Percentiles rank a stretch among this genome's conserved stretches.
Conservation (phyloP, 2,329 filamentous ascomycete genomes). For the Fusarium concolor region DNA sequence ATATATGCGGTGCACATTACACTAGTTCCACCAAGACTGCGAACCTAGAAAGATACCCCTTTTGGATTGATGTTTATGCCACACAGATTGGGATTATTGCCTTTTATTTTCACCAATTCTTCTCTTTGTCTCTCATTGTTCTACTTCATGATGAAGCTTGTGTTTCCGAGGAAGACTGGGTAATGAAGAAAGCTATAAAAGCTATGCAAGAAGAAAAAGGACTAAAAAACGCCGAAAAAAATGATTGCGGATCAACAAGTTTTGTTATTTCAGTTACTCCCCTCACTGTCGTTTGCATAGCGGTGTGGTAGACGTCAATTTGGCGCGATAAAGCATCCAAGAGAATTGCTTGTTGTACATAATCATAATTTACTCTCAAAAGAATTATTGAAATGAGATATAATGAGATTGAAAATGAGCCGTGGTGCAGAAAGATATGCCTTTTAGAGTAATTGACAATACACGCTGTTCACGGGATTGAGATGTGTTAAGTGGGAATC, state of each 20-base stretch:
- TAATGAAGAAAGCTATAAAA: constrained; percentile 14
- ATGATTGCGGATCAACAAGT: constrained; percentile 22
- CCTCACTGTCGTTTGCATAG: constrained; percentile 40
- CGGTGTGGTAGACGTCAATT: constrained; percentile 34
- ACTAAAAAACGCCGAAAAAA: constrained; percentile 21
- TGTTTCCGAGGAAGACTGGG: constrained; percentile 6
- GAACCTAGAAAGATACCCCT: constrained; percentile 58
- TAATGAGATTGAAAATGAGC: neutral
- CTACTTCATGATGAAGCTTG: constrained; percentile 11
- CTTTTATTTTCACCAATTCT: constrained; percentile 19
- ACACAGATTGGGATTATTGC: constrained; percentile 44
- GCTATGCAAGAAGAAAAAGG: constrained; percentile 10
- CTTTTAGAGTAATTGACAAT: neutral
- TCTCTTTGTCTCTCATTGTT: constrained; percentile 32
- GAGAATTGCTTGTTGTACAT: constrained; percentile 41
- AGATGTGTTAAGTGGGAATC: neutral
- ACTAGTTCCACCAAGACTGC: constrained; percentile 49
- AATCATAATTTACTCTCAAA: constrained; percentile 44
- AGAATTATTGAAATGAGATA: constrained; percentile 22
- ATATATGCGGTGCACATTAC: constrained; percentile 41
- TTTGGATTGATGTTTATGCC: constrained; percentile 50
- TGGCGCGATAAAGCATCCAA: constrained; percentile 14
- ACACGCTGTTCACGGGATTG: neutral
- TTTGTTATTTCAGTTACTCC: constrained; percentile 24
- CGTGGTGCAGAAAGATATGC: neutral